A percentile compares a stretch with the other conserved stretches of the same genome.
phyloP scores from a whole-genome alignment of 1,284 basidiomycete species.

The Rhodotorula mucilaginosa region DNA sequence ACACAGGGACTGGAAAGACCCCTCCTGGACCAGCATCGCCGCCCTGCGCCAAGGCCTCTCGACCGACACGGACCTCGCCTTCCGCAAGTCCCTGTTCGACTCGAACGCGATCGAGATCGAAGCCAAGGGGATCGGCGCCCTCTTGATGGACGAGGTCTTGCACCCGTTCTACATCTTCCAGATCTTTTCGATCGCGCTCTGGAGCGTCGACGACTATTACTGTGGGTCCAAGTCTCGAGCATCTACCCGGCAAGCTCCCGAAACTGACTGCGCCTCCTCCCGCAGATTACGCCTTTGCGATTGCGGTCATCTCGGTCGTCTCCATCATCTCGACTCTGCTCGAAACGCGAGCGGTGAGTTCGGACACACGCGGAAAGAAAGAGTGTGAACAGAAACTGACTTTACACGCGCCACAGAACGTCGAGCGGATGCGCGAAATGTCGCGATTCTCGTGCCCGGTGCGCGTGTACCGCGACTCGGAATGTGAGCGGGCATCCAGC shows the following conservation, averaged over 20 bases:
- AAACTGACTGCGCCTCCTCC: background rate
- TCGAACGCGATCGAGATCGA: conserved; percentile 87
- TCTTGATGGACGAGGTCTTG: conserved; percentile 90
- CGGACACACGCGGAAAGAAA: background rate
- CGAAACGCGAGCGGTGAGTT: conserved; percentile 79
- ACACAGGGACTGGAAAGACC: conserved; percentile 86
- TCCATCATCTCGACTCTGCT: conserved; percentile 84
- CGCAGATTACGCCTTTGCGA: conserved; percentile 97
- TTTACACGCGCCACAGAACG: conserved; percentile 57
- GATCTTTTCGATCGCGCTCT: conserved; percentile 89
- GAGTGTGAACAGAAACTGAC: too few relatives aligned
- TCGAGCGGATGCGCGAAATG: conserved; percentile 94
- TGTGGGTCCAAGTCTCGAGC: conserved; percentile 24
- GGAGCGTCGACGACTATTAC: conserved; percentile 78
- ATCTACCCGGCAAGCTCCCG: too few relatives aligned
- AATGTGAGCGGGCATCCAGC: conserved; percentile 58
- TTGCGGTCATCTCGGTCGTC: conserved; percentile 82
- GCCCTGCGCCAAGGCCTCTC: conserved; percentile 66
- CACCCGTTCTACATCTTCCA: conserved; percentile 99
- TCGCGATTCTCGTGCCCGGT: conserved; percentile 84
- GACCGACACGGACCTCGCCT: conserved; percentile 57
- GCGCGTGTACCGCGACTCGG: conserved; percentile 67
- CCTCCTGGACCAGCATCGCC: conserved; percentile 65
- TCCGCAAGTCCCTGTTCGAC: conserved; percentile 76
- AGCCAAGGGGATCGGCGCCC: conserved; percentile 73